Evolutionary conservation across 495 filamentous ascomycete species (phyloP), one percentile per base, ranked within the genome.

Genomic region (Aspergillus steynii): DNA sequence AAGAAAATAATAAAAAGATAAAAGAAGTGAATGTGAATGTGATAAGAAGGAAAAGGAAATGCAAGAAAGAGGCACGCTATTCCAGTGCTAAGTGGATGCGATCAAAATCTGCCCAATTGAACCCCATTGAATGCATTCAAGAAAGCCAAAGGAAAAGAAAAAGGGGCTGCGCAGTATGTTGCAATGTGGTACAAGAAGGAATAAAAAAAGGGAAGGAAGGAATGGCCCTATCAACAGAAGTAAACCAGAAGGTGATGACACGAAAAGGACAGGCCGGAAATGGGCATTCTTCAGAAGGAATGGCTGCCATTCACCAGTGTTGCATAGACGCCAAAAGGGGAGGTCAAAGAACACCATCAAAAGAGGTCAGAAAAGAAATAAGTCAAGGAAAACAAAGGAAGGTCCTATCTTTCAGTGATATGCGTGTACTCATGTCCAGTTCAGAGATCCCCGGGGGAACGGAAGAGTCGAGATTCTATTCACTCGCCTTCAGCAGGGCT

Each of bases 401-500:
- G 32, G 65, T 42, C 31, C 26, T 55, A 53, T 61, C 52, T 58
- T 61, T 55, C 48, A 55, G 50, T 63, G 60, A 61, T 50, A 67
- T 56, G 63, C 63, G 65, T 71, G 61, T 50, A 55, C 58, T 67
- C 60, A 62, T 69, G 28, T 68, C 63, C 53, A 66, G 59, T 56
- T 53, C 59, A 57, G 46, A 55, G 59, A 47, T 37, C 27, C 42
- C 31, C 48, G 29, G 25, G 49, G 56, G 55, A 59, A 14, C 37
- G 37, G 12, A 42, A 12, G 20, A 20, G 3, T 14, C 37, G 9
- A 42, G 37, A 1, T 42, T 15, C 62, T 53, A 71, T 29, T 79
- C 78, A 28, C 75, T 77, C 31, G 75, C 73, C 58, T 67, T 73
- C 29, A 77, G 56, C 47, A 80, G 61, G 25, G 75, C 71, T 53